Conservation (phyloP, 345 rosid species). For the Viola odorata region DNA sequence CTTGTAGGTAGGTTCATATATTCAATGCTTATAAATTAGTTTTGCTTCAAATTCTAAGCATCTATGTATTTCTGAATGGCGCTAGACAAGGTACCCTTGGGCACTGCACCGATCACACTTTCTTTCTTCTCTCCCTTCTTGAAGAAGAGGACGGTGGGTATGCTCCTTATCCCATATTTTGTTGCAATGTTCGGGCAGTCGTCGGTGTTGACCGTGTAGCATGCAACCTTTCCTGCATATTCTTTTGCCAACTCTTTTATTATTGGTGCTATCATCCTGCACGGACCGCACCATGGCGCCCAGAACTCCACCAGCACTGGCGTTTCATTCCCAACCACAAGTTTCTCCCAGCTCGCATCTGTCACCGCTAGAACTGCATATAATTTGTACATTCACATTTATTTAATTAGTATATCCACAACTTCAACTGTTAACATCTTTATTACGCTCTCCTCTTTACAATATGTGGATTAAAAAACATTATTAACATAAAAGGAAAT, state of each 20-base stretch:
- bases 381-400: not conserved
- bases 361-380: constrained; percentile 50
- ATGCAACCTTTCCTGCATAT: constrained; percentile 51
- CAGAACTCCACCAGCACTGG: constrained; percentile 75
- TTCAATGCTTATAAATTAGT: no score
- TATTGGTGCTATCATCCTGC: constrained; percentile 62
- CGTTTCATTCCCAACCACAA: constrained; percentile 31
- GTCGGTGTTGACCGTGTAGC: constrained; percentile 66
- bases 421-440: no score
- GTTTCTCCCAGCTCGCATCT: constrained; percentile 46
- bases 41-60: constrained; percentile 10
- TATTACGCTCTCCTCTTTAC: no score
- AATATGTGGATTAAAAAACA: no score
- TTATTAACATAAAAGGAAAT: no score
- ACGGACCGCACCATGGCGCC: constrained; percentile 89
- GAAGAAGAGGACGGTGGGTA: constrained; percentile 66
- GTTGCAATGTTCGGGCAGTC: constrained; percentile 59
- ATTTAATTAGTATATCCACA: no score
- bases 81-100: constrained; percentile 51
- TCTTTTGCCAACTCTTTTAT: constrained; percentile 61
- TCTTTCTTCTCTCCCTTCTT: constrained; percentile 71
- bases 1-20: no score
- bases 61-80: constrained; percentile 55
- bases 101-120: constrained; percentile 71
- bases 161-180: constrained; percentile 60